These are phyloP conservation scores for Exophiala sideris DNA, from an alignment of 2,329 filamentous ascomycete species.

Conservation along the genomic window DNA sequence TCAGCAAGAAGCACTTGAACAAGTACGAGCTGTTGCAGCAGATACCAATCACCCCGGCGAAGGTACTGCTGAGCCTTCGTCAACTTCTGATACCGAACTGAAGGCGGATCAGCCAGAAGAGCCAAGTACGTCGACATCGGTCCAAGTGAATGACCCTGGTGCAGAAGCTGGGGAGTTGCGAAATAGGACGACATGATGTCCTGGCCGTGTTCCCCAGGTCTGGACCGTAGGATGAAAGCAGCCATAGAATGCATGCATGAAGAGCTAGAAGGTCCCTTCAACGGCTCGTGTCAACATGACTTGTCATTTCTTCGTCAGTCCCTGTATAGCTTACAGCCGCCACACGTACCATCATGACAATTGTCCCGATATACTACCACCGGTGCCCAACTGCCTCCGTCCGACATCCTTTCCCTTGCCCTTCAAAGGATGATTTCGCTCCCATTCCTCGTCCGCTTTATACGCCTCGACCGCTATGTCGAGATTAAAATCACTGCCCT, in stretches of 20 bases:
- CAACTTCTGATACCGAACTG: not conserved
- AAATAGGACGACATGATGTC: slow-evolving; percentile 1
- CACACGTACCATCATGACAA: slow-evolving; percentile 11
- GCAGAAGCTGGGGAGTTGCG: slow-evolving; percentile 4
- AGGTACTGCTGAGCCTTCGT: not conserved
- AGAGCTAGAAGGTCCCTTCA: too few species aligned
- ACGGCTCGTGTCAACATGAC: too few species aligned
- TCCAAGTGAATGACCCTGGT: slow-evolving; percentile 1
- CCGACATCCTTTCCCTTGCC: slow-evolving; percentile 35
- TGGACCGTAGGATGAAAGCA: too few species aligned
- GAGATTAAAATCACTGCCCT: slow-evolving; percentile 63
- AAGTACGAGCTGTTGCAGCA: not conserved
- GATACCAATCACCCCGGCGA: not conserved
- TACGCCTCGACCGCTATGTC: slow-evolving; percentile 62
- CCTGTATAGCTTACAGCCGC: not conserved
- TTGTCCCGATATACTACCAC: slow-evolving; percentile 21
- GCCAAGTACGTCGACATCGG: slow-evolving; percentile 8
- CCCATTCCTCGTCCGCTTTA: slow-evolving; percentile 72
- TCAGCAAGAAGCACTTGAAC: slow-evolving; percentile 13
- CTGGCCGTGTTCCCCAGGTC: too few species aligned
- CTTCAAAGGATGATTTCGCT: slow-evolving; percentile 62
- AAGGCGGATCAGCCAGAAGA: not conserved
- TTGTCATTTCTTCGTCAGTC: too few species aligned
- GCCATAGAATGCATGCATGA: too few species aligned
- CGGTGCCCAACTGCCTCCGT: not conserved